Base-by-base conservation (phyloP, 2,329 filamentous ascomycete genomes). In the Xylariaceae sp. region DNA sequence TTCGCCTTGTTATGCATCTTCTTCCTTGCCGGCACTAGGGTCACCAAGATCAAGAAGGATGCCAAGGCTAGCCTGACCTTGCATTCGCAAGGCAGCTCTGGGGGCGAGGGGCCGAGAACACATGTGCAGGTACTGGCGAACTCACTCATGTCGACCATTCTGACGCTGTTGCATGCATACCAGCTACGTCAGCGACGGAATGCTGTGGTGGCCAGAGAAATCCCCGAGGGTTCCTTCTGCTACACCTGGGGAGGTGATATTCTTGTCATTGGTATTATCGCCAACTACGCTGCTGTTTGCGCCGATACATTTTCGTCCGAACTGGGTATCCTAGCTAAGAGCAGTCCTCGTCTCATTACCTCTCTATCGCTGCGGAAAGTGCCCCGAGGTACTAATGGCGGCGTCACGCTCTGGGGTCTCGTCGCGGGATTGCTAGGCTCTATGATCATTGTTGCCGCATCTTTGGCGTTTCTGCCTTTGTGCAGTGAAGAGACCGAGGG, bases 221-320 rank as follows among this genome's bases (percentile, higher is more conserved):
- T 19, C 15, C 16, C 9, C 15, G 45, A 52, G 17, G 52, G 72
- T 41, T 70, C 68, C 12, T 60, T 74, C 39, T 83, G 79, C 64
- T 83, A 70, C 57, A 64, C 71, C 0, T 82, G 77, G 77, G 69
- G 69, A 37, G 81, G 81, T 28, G 81, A 84, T 54, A 61, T 85
- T 4, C 68, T 84, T 3, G 68, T 83, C 9, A 58, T 85, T 16
- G 82, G 82, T 11, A 82, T 85, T 51, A 78, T 86, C 51, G 79
- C 81, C 32, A 91, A 95, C 67, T 98, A 98, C 59, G 91, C 89
- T 19, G 87, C 88, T 37, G 89, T 95, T 9, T 82, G 89, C 16
- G 88, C 91, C 37, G 93, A 98, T 63, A 98, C 93, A 0, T 93
- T 96, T 62, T 90, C 87, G 43, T 95, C 89, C 9, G 93, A 98